Conservation (phyloP, 768 basidiomycete genomes). For the Termitomyces sp. region DNA sequence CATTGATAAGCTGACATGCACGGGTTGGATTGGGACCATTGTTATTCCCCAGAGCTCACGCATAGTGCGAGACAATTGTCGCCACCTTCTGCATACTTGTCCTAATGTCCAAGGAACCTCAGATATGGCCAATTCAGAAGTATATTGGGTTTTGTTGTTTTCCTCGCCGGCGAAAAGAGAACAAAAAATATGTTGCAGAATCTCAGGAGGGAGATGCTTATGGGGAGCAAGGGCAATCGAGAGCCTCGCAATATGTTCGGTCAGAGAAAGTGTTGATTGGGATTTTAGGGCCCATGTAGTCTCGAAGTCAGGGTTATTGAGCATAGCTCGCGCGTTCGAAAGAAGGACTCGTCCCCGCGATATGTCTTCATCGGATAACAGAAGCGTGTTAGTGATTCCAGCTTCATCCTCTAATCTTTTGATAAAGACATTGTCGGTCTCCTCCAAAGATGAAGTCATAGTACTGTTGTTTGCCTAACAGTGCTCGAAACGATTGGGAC, state of each 20-base stretch:
- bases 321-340: not conserved
- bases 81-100: not conserved
- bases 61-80: not conserved
- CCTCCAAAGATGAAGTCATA: not conserved
- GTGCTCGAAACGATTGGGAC: too few relatives aligned
- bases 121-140: not conserved
- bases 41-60: not conserved
- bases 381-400: not conserved
- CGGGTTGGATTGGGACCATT: not conserved
- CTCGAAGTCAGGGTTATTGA: not conserved
- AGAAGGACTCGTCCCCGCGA: not conserved
- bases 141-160: too few relatives aligned
- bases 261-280: not conserved
- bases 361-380: not conserved
- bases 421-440: not conserved
- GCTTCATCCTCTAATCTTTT: not conserved
- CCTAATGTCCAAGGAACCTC: not conserved
- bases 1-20: too few relatives aligned
- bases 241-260: not conserved
- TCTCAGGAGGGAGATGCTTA: conserved; percentile 1
- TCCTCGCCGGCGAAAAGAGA: too few relatives aligned
- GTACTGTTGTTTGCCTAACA: too few relatives aligned
- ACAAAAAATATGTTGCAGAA: not conserved
- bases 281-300: not conserved
- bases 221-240: not conserved